Conservation (phyloP, 2,329 filamentous ascomycete genomes). For the Myriosclerotinia duriaeana region DNA sequence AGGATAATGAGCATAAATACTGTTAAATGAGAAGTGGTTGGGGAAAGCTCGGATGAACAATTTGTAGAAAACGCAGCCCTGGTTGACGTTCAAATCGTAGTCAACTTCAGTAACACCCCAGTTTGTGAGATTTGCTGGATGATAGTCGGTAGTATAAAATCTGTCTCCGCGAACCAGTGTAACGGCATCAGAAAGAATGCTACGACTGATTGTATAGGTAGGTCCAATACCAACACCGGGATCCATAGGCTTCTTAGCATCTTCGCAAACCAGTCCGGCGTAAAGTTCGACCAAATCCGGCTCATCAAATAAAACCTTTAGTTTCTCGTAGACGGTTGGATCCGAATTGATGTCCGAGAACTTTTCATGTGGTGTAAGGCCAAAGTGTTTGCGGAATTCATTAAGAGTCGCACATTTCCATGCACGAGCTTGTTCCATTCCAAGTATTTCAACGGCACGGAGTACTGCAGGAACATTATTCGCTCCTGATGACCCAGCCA, state of each 20-base stretch:
- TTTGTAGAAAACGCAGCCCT: conserved; percentile 82
- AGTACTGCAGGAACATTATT: conserved; percentile 73
- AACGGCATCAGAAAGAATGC: conserved; percentile 58
- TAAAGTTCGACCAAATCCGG: conserved; percentile 62
- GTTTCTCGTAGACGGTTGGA: conserved; percentile 62
- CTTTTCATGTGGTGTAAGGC: conserved; percentile 68
- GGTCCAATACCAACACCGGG: conserved; percentile 53
- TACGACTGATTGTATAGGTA: conserved; percentile 52
- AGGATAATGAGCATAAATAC: conserved; percentile 70
- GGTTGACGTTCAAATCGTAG: conserved; percentile 54
- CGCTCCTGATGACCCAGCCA: conserved; percentile 65
- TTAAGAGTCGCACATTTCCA: conserved; percentile 75
- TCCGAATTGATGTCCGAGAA: conserved; percentile 84
- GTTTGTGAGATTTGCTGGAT: conserved; percentile 70
- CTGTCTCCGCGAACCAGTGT: conserved; percentile 56
- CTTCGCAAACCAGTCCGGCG: conserved; percentile 61
- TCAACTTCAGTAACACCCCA: conserved; percentile 77
- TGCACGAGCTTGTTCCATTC: conserved; percentile 70
- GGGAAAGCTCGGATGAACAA: conserved; percentile 76
- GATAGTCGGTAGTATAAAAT: conserved; percentile 50
- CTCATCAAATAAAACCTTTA: conserved; percentile 66
- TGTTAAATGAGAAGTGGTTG: conserved; percentile 71
- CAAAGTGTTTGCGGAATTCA: conserved; percentile 81
- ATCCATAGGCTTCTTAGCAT: conserved; percentile 50
- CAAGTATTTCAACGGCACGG: conserved; percentile 73